Base-by-base conservation (phyloP, 192 early-diverging fungal genomes). In the Podila clonocystis region DNA sequence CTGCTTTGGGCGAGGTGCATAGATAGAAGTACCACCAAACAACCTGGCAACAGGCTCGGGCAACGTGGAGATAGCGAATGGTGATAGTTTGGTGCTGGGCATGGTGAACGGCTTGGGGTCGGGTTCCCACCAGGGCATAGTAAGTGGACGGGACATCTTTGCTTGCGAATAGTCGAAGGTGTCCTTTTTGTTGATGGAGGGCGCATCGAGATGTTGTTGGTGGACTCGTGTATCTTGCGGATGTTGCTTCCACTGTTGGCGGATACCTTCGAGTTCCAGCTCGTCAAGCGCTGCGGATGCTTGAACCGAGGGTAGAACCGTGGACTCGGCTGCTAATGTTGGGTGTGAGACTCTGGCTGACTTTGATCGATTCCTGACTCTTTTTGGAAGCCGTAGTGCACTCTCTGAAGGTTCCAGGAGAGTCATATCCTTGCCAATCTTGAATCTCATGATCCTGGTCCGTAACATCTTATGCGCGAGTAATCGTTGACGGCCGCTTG, bases 71-170 rank as follows among this genome's bases (percentile, higher is more conserved):
- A 80, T 73, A 5, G 77, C 70, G 36, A 69, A 80, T 7, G 70
- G 67, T 4, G 77, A 80, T 19, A 80, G 55, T 26, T 68, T 63
- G 9, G 77, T 80, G 28, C 2, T 80, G 5, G 77, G 77, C 62
- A 80, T 69, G 26, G 59, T 65, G 67, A 80, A 72, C 3, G 77
- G 77, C 19, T 65, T 59, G 9, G 77, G 77, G 36, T 73, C 49
- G 4, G 77, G 77, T 26, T 80, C 77, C 77, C 77, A 80, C 77
- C 77, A 80, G 30, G 77, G 77, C 6, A 73, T 31, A n/a, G 62
- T 63, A 11, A 12, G 62, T 17, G n/a, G 9, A 7, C 62, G 20
- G 26, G 20, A 28, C 1, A 38, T 34, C 34, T 17, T 26, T 36
- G 17, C 20, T 66, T 22, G 28, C 13, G 20, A 19, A 13, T 3